phyloP scores from a whole-genome alignment of 306 rosid species.

The Hippophae gyantsensis region DNA sequence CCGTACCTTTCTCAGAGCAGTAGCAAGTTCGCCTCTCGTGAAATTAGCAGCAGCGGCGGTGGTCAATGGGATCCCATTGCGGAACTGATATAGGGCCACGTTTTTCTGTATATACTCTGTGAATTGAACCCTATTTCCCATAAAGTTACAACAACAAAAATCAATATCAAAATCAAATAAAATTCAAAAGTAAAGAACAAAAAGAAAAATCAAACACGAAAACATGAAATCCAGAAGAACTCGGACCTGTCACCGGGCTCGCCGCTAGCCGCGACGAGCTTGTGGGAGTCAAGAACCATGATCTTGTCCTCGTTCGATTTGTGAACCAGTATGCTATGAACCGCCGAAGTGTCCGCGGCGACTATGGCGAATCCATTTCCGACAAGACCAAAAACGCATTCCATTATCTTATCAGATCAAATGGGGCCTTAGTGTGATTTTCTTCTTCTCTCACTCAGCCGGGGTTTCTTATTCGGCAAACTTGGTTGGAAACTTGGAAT shows the following conservation, averaged over 20 bases:
- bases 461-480: no score
- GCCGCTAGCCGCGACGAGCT: slow-evolving; percentile 93
- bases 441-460: no score
- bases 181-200: slow-evolving; percentile 3
- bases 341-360: slow-evolving; percentile 88
- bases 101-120: slow-evolving; percentile 75
- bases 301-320: slow-evolving; percentile 96
- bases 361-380: slow-evolving; percentile 75
- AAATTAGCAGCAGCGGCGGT: slow-evolving; percentile 76
- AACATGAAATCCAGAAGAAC: not conserved
- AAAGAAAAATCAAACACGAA: slow-evolving; percentile 3
- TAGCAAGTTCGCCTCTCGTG: slow-evolving; percentile 73
- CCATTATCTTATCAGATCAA: slow-evolving; percentile 31
- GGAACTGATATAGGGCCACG: slow-evolving; percentile 65
- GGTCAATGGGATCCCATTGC: slow-evolving; percentile 67
- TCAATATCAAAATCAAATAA: not conserved
- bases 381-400: slow-evolving; percentile 76
- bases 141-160: not conserved
- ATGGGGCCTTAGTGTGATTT: no score
- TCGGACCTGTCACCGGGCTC: slow-evolving; percentile 83
- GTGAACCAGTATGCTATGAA: slow-evolving; percentile 86
- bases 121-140: slow-evolving; percentile 55
- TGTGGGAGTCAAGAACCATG: slow-evolving; percentile 96
- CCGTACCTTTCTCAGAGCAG: slow-evolving; percentile 67
- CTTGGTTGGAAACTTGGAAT: no score